Conservation (phyloP, 2,329 filamentous ascomycete genomes). For the Tetracladium maxilliforme region DNA sequence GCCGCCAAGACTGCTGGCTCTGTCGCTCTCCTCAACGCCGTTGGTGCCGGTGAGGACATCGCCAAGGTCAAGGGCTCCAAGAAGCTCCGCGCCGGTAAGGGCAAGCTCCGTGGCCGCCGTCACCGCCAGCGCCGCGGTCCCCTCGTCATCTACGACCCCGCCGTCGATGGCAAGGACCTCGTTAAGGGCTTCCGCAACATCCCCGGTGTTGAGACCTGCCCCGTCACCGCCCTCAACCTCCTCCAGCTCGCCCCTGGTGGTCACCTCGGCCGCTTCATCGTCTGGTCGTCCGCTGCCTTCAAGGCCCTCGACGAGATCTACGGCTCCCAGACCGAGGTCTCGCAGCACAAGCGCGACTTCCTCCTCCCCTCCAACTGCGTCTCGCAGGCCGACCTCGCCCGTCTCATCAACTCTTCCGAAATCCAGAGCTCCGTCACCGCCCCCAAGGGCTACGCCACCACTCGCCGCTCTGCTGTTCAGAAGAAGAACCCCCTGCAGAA, state of each 20-base stretch:
- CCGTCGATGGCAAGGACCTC: constrained; percentile 88
- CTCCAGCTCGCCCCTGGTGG: constrained; percentile 98
- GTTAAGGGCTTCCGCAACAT: constrained; percentile 97
- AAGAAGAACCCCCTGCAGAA: constrained; percentile 99
- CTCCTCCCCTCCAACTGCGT: constrained; percentile 86
- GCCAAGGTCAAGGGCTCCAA: constrained; percentile 93
- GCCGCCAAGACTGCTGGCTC: constrained; percentile 82
- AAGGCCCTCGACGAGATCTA: constrained; percentile 94
- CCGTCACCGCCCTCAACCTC: constrained; percentile 90
- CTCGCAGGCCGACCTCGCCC: constrained; percentile 85
- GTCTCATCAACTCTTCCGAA: constrained; percentile 98
- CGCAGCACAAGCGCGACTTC: constrained; percentile 97
- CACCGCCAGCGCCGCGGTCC: constrained; percentile 96
- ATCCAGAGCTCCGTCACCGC: constrained; percentile 90
- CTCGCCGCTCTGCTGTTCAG: constrained; percentile 83
- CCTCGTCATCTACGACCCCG: constrained; percentile 93
- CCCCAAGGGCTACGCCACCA: constrained; percentile 77
- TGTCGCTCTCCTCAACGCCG: constrained; percentile 72
- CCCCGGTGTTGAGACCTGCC: constrained; percentile 90
- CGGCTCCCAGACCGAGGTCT: constrained; percentile 79
- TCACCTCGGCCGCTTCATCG: constrained; percentile 95
- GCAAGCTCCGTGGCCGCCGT: constrained; percentile 93
- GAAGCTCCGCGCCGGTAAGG: constrained; percentile 97
- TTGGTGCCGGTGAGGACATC: constrained; percentile 81
- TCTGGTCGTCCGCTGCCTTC: constrained; percentile 98